Evolutionary conservation across 2,329 filamentous ascomycete genomes (phyloP).

Genomic region (Magnaporthales sp.): DNA sequence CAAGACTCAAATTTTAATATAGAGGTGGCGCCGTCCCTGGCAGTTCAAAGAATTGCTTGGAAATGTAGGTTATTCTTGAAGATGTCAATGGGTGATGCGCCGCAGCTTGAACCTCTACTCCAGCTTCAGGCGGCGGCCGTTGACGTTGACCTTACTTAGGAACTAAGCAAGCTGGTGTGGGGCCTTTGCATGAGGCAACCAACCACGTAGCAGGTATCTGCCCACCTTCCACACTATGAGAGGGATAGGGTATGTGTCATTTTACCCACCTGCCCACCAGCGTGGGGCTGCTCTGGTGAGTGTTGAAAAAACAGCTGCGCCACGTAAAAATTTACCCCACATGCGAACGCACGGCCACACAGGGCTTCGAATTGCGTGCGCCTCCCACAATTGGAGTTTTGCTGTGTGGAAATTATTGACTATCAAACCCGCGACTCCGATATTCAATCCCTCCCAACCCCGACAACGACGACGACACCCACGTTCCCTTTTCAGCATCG

Average conservation of each 20-base stretch:
- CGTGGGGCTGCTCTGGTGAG: neutral
- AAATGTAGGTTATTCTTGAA: neutral
- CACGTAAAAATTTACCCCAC: neutral
- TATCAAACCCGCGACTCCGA: neutral
- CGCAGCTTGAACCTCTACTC: neutral
- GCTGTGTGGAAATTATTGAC: slow-evolving; percentile 4
- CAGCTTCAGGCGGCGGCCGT: slow-evolving; percentile 1
- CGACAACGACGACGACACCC: slow-evolving; percentile 5
- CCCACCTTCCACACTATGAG: neutral
- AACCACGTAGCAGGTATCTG: neutral
- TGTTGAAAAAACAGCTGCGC: neutral
- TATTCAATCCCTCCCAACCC: slow-evolving; percentile 2
- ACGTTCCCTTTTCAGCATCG: slow-evolving; percentile 8
- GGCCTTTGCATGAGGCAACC: neutral
- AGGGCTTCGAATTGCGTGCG: slow-evolving; percentile 1
- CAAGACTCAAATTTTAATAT: neutral
- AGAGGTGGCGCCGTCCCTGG: neutral
- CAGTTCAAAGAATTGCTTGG: neutral
- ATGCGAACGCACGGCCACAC: neutral
- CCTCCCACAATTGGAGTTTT: slow-evolving; percentile 7
- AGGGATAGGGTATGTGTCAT: neutral
- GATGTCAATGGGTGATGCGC: neutral
- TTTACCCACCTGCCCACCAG: neutral
- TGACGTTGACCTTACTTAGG: neutral
- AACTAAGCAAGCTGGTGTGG: slow-evolving; percentile 1